Percentiles rank a stretch among this genome's conserved stretches.
These are phyloP conservation scores for Boletus vinaceobasis DNA, from an alignment of 768 basidiomycete genomes.

Conservation along the genomic window DNA sequence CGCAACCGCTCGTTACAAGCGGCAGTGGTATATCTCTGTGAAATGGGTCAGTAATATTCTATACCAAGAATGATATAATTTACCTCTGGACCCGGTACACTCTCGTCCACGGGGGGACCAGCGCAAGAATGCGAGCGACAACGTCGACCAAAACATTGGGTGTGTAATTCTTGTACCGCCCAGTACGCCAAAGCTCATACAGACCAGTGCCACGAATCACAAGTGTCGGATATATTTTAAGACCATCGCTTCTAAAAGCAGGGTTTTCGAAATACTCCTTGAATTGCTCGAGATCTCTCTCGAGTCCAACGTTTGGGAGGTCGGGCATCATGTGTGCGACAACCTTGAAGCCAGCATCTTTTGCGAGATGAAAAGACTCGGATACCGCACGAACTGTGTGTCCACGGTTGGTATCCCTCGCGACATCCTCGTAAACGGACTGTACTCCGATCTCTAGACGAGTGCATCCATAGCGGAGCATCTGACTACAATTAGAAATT, in stretches of 20 bases:
- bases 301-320: slow-evolving; percentile 94
- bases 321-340: slow-evolving; percentile 99
- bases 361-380: slow-evolving; percentile 95
- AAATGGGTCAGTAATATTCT: background rate
- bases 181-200: slow-evolving; percentile 95
- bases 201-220: slow-evolving; percentile 96
- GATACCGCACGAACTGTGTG: slow-evolving; percentile 97
- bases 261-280: slow-evolving; percentile 99
- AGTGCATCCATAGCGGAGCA: slow-evolving; percentile 99
- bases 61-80: slow-evolving; percentile 14
- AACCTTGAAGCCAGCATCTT: slow-evolving; percentile 99
- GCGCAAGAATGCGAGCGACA: slow-evolving; percentile 90
- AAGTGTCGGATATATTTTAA: slow-evolving; percentile 97
- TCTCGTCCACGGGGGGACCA: slow-evolving; percentile 98
- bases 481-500: slow-evolving; percentile 61
- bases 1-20: slow-evolving; percentile 93
- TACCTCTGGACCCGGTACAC: slow-evolving; percentile 97
- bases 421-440: slow-evolving; percentile 98
- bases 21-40: slow-evolving; percentile 93
- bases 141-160: slow-evolving; percentile 98
- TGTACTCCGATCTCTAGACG: slow-evolving; percentile 98
- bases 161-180: slow-evolving; percentile 98
- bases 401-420: slow-evolving; percentile 96
- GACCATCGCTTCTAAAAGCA: slow-evolving; percentile 91
- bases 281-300: slow-evolving; percentile 97